Evolutionary conservation across 306 rosid genomes (phyloP), one percentile per base, ranked within the genome.

Genomic region (Vigna nakashimae): DNA sequence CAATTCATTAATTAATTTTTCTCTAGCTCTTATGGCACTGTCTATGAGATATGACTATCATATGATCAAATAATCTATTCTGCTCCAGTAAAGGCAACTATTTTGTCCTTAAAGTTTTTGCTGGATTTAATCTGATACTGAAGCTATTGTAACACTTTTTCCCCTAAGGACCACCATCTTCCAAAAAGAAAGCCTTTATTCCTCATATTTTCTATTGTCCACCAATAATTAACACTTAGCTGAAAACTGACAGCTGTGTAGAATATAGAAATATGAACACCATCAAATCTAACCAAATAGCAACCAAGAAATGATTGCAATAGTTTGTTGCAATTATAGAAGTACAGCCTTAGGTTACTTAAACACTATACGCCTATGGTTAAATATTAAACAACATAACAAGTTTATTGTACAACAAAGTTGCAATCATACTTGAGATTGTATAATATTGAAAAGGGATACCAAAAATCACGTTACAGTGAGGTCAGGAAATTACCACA

Each of bases 401-500:
- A 71, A 13, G 64, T 15, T 40, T 49, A 50, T 6, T 40, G 51
- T 60, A 62, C 63, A 64, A 73, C 18, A 73, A 69, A 74, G 55
- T 14, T 66, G 70, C 57, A 57, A 32, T 8, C 46, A 4, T 69
- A 68, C 76, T 68, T 73, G 52, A 70, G 58, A 63, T 56, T 48
- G 55, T 63, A 78, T 62, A 46, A 57, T 65, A 6, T 63, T 57
- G 36, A 65, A 40, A 66, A 20, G 38, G 53, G 26, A 66, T 58
- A 68, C 20, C 59, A 82, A 53, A 78, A 78, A 26, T 48, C 20
- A 76, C 59, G 26, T 43, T 60, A 56, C 17, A 77, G 63, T 67
- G 68, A 14, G 69, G 49, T 43, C 75, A 60, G 77, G 53, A 74
- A 80, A 45, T 87, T 86, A 95, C 98, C 99, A 92, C 98, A 50